These are phyloP conservation scores for Daldinia loculata DNA, from an alignment of 495 filamentous ascomycete genomes.

Conservation along the genomic window DNA sequence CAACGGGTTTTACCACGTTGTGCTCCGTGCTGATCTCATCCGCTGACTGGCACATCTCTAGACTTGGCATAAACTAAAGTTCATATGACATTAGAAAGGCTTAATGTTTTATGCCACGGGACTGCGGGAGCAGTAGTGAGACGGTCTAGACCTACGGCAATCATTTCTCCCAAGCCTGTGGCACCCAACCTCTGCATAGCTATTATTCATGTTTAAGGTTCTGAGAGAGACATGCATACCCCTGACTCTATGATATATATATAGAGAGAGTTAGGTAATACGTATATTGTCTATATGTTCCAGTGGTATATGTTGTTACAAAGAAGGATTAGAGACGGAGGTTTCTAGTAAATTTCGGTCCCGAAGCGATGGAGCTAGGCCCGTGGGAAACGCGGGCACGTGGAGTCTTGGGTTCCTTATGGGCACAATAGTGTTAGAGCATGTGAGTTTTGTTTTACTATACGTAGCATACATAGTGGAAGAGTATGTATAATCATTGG, in stretches of 20 bases:
- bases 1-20: slow-evolving; percentile 3
- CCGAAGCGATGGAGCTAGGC: slow-evolving; percentile 12
- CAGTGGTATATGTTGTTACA: neutral
- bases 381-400: neutral
- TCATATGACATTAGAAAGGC: slow-evolving; percentile 33
- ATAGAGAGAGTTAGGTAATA: slow-evolving; percentile 1
- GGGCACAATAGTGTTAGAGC: slow-evolving; percentile 1
- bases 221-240: slow-evolving; percentile 33
- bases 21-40: neutral
- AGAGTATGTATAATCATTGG: neutral
- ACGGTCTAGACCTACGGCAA: slow-evolving; percentile 27
- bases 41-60: neutral
- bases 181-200: slow-evolving; percentile 16
- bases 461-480: neutral
- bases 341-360: slow-evolving; percentile 10
- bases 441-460: slow-evolving; percentile 3
- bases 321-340: neutral
- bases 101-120: slow-evolving; percentile 15
- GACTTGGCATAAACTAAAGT: slow-evolving; percentile 1
- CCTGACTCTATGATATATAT: slow-evolving; percentile 7
- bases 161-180: slow-evolving; percentile 25
- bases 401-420: slow-evolving; percentile 1
- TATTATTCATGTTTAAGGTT: slow-evolving; percentile 17
- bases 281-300: neutral
- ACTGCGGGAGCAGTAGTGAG: slow-evolving; percentile 5